Evolutionary conservation across 257 asterid species (phyloP), one percentile per base, ranked within the genome.

Genomic region (Capsicum pubescens): DNA sequence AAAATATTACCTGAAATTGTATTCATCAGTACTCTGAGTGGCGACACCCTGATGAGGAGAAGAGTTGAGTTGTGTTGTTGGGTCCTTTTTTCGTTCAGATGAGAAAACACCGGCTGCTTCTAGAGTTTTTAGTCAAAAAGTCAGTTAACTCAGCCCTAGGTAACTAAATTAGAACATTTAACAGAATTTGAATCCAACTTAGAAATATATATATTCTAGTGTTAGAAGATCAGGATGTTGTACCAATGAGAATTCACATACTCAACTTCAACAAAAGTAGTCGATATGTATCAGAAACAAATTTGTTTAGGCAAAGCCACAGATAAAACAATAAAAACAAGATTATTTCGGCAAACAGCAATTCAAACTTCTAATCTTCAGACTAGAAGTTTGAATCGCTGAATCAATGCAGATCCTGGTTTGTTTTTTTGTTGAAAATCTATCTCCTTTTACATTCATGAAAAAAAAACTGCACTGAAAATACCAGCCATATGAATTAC

Each of bases 401-500:
- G 32, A 72, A 46, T 72, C 59, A 72, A 72, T 3, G 11, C 36
- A 46, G 59, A 46, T 46, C 59, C 57, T 44, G 36, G 16, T 17
- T 74, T 19, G 36, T 48, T 71, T 26, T 26, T 71, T 71, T 71
- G 39, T 19, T 48, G 44, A 48, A 72, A 72, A 72, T 52, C 58
- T 48, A 48, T 26, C 42, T 6, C 60, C 80, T 19, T 48, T 50
- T 48, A 48, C 80, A 74, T 48, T 74, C 80, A 72, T 50, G 80
- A 50, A 50, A 48, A 21, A 72, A 74, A 16, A 52, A 19, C 79
- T 19, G 42, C 19, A 50, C 21, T 74, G 44, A 11, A 44, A 74
- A 74, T 48, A 74, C 60, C 80, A 74, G 80, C 60, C 80, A 48
- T 11, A 74, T 74, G 80, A 48, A 72, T 10, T 10, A 36, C 42